Conservation (phyloP, 768 basidiomycete species). For the Boletus tomentosulus region DNA sequence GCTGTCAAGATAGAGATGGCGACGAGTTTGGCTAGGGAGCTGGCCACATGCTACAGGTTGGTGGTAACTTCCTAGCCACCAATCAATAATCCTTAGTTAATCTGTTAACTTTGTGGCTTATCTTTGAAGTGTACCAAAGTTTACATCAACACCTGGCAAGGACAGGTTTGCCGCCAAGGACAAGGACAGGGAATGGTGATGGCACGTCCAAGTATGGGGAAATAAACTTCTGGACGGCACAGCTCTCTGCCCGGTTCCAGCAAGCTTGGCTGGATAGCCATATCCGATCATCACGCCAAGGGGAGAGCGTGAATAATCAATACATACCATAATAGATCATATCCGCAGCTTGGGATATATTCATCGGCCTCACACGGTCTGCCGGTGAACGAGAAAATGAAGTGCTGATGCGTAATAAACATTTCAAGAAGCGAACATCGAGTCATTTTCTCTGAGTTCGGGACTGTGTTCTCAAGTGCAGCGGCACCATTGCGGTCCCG, state of each 20-base stretch:
- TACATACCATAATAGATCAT: neutral
- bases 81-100: neutral
- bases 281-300: neutral
- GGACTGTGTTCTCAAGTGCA: neutral
- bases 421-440: neutral
- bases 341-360: neutral
- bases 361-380: neutral
- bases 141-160: neutral
- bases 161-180: neutral
- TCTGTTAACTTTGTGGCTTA: neutral
- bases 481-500: neutral
- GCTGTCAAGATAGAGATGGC: neutral
- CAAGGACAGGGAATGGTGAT: neutral
- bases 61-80: neutral
- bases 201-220: neutral
- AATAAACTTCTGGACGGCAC: neutral
- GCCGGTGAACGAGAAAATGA: neutral
- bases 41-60: neutral
- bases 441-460: neutral
- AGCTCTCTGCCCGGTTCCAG: neutral
- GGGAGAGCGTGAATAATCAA: neutral
- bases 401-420: neutral
- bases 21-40: neutral
- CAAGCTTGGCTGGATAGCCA: neutral
- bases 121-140: neutral